Evolutionary conservation across 164 flowering plant species (phyloP).

Genomic region (Vitis vinifera): ASM3070453v1 NC_081812.1:18870501-18871000

Average conservation of each 20-base stretch:
- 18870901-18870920: conserved; percentile 84
- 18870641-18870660: conserved; percentile 52
- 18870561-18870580: conserved; percentile 60
- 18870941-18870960: conserved; percentile 78
- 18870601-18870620: conserved; percentile 70
- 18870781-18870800: conserved; percentile 94
- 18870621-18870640: conserved; percentile 69
- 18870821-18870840: conserved; percentile 92
- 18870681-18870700: conserved; percentile 63
- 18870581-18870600: conserved; percentile 69
- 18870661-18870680: conserved; percentile 66
- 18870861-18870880: conserved; percentile 64
- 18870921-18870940: conserved; percentile 86
- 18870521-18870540: conserved; percentile 67
- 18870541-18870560: conserved; percentile 58
- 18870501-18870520: conserved; percentile 51
- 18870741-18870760: conserved; percentile 90
- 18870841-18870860: conserved; percentile 95
- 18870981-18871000: conserved; percentile 82
- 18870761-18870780: conserved; percentile 99
- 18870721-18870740: conserved; percentile 95
- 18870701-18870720: conserved; percentile 93
- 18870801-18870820: conserved; percentile 97
- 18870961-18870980: conserved; percentile 71
- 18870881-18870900: conserved; percentile 84